Base-by-base conservation (phyloP, 768 basidiomycete genomes). In the Kwoniella dejecticola region DNA sequence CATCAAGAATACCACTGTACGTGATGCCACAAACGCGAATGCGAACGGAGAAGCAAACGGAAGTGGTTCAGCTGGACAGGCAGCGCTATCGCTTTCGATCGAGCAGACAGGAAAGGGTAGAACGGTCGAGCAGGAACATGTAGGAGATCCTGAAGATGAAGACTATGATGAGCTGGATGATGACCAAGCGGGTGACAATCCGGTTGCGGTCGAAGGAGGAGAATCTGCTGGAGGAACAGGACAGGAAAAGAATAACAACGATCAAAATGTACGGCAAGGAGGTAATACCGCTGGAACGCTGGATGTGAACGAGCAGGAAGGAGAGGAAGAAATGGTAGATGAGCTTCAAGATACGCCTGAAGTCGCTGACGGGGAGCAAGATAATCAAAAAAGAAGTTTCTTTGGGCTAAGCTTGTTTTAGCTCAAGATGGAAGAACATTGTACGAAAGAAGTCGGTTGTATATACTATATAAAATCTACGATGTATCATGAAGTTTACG, bases 381-480 rank as follows among this genome's bases (percentile, higher is more conserved):
- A 26, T 23, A 3, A 4, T 1, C 8, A 4, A 19, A 38, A 5
- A 29, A 42, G 53, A 24, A 55, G 17, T 13, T 38, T 41, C 31
- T 55, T 55, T 27, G 42, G 53, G 12, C 26, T 55, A 41, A 42
- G 42, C 7, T 23, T 29, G 38, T 55, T 38, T 55, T 55, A 17
- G 23, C 26, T 8, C 33, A 36, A 15, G 7, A 15, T 36, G 15
- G 33, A 8, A n/a, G n/a, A n/a, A n/a, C n/a, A n/a, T n/a, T n/a
- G n/a, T n/a, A n/a, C n/a, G n/a, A n/a, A n/a, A n/a, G n/a, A n/a
- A n/a, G n/a, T n/a, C n/a, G n/a, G n/a, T n/a, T n/a, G n/a, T n/a
- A n/a, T n/a, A n/a, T n/a, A n/a, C n/a, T n/a, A n/a, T n/a, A n/a
- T n/a, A n/a, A n/a, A n/a, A n/a, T n/a, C n/a, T n/a, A n/a, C n/a